Base-by-base conservation (phyloP, 257 asterid species). In the Penstemon eatonii region DNA sequence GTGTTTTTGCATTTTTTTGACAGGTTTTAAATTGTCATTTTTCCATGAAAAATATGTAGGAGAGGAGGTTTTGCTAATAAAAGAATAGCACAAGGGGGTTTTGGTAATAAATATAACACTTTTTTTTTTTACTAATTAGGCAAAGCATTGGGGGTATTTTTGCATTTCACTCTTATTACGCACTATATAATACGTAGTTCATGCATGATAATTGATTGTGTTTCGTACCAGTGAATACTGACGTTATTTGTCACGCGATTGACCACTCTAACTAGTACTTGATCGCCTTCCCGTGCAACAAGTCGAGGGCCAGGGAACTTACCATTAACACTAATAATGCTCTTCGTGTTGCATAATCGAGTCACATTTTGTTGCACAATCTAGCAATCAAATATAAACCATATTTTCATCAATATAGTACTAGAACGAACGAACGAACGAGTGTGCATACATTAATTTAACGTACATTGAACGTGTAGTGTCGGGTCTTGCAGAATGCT, bases 261-360 rank as follows among this genome's bases (percentile, higher is more conserved):
- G 68, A 83, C 67, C 61, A 87, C 89, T 74, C 80, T 81, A n/a
- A 85, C 78, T 4, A 87, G 11, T 25, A 87, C 78, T 52, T n/a
- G 82, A 63, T 87, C 95, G 4, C 86, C 91, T 66, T 87, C 95
- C 63, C 87, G 80, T 7, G 89, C 95, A 25, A 85, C 51, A 40
- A 87, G 68, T 8, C 75, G 81, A 51, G 91, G 95, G 19, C 95
- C 95, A 0, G 95, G 95, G 72, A 74, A 83, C 55, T 33, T 75
- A 3, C 89, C 89, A 6, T 87, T 87, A 1, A 83, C 91, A 11
- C 73, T 87, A 6, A 81, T 33, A n/a, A 87, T 60, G 71, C 86
- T 83, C 86, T 85, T 87, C 19, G 88, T 85, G 53, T 50, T 78
- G 80, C 91, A 83, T 60, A 87, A 49, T 25, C 95, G 74, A 0